phyloP scores from a whole-genome alignment of 164 flowering plant genomes.

The Annona squamosa region DNA sequence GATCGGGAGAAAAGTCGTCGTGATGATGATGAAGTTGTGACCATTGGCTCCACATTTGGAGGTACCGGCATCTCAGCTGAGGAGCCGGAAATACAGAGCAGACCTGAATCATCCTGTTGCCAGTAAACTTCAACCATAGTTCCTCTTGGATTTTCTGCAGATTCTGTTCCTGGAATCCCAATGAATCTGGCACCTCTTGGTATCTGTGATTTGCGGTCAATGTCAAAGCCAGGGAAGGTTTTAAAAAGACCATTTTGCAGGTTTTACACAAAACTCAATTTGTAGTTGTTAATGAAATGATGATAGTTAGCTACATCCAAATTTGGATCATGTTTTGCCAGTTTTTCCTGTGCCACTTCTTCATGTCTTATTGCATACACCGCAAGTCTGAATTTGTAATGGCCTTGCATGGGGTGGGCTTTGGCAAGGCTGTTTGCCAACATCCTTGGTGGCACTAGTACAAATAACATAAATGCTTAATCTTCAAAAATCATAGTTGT shows the following conservation, averaged over 20 bases:
- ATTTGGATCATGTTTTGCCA: too few relatives aligned
- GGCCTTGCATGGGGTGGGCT: too few relatives aligned
- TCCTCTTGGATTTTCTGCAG: conserved; percentile 64
- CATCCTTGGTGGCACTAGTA: too few relatives aligned
- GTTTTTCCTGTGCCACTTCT: too few relatives aligned
- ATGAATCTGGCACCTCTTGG: conserved; percentile 78
- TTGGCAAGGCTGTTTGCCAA: too few relatives aligned
- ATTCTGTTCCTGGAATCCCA: conserved; percentile 73
- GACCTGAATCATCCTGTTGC: conserved; percentile 81
- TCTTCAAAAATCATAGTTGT: too few relatives aligned
- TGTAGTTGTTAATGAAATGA: neutral
- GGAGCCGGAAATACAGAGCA: conserved; percentile 76
- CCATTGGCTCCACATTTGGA: conserved; percentile 22
- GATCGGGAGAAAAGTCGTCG: conserved; percentile 17
- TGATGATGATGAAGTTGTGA: conserved; percentile 17
- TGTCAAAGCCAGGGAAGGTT: neutral
- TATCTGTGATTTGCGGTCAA: conserved; percentile 36
- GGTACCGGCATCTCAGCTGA: conserved; percentile 66
- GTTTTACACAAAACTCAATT: neutral
- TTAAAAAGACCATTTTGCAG: neutral
- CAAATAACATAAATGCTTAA: too few relatives aligned
- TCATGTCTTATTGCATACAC: too few relatives aligned
- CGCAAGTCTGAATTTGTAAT: too few relatives aligned
- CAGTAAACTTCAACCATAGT: conserved; percentile 84
- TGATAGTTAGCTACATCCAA: too few relatives aligned